Base-by-base conservation (phyloP, 2,329 filamentous ascomycete species). In the Parastagonospora nodorum region DNA sequence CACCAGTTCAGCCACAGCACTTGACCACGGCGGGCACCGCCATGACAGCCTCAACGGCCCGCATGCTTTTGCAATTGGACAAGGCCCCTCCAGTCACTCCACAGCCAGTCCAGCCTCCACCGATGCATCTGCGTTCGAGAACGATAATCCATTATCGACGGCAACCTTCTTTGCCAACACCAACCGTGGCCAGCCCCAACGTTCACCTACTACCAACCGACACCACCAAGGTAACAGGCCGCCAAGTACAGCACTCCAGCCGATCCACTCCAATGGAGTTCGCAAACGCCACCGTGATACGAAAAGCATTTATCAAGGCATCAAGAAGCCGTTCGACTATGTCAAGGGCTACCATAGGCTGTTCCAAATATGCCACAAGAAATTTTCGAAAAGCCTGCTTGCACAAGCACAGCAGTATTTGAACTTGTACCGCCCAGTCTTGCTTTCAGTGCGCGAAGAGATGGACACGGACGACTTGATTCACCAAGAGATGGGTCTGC, bases 401-500 rank as follows among this genome's bases (percentile, higher is more conserved):
- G 75, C 93, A 19, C 86, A 88, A 50, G 96, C 97, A 59, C 92
- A 91, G 51, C 90, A 92, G 75, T 88, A 92, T 0, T 82, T 99
- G 45, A 88, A 90, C 6, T 91, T 89, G 38, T 96, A 97, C 62
- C 88, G 94, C 7, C 93, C 94, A 1, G 94, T 92, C 0, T 94
- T 99, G 69, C 93, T 97, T 57, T 88, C 92, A 9, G 95, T 91
- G 55, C 96, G 90, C 15, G 89, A 90, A 66, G 92, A 90, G n/a
- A 79, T 97, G 53, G 92, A 91, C 58, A 82, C 87, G 14, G 88
- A 94, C 65, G 94, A 99, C 73, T 80, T 97, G 27, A 87, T 99
- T 16, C 97, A 97, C 73, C 96, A 96, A 89, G 94, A 99, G 73
- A 96, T 96, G 75, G 95, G 90, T 66, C 91, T 97, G 69, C 94